Evolutionary conservation across 2,329 filamentous ascomycete genomes (phyloP), one percentile per base, ranked within the genome.

Genomic region (Hypomyces rosellus): DNA sequence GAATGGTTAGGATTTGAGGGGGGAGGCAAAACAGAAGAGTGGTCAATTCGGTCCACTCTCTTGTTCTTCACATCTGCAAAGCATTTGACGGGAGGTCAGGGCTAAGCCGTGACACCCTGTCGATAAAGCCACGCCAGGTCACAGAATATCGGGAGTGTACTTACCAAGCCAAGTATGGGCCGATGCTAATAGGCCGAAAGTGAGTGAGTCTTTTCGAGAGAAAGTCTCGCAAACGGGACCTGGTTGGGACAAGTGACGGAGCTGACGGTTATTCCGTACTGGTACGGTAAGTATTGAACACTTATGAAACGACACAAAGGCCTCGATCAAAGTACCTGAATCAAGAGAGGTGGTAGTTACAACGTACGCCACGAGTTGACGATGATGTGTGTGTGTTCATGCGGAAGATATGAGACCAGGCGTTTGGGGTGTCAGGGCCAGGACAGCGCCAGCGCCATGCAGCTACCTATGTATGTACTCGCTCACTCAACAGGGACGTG

Each of bases 41-140:
- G 42, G 48, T 44, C 41, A 50, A 46, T 46, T 14, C 42, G 40
- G 42, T 50, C 43, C 45, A 37, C 38, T 44, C 48, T 43, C 46
- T 46, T 50, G 30, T 8, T 41, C 30, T 33, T 34, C 48, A 50
- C 48, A 41, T 34, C 49, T 51, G 45, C 49, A 12, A 36, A 48
- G 37, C 45, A 43, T 51, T 51, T 22, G 34, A 43, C 40, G 16
- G 34, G 20, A 48, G 42, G 46, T 48, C 49, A 49, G 46, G 40
- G 22, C 18, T 20, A 42, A 51, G 49, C 49, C 37, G 39, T 18
- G 34, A 40, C 15, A 42, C 46, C 50, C 41, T 45, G 50, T 45
- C 40, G 44, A 45, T 43, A 40, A 47, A 30, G 45, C 39, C 40
- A 43, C 33, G 39, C 33, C 39, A 7, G n/a, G 25, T 34, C 45